Evolutionary conservation across 176 grass and related monocot species (phyloP).

Genomic region (Chloris gayana): DNA sequence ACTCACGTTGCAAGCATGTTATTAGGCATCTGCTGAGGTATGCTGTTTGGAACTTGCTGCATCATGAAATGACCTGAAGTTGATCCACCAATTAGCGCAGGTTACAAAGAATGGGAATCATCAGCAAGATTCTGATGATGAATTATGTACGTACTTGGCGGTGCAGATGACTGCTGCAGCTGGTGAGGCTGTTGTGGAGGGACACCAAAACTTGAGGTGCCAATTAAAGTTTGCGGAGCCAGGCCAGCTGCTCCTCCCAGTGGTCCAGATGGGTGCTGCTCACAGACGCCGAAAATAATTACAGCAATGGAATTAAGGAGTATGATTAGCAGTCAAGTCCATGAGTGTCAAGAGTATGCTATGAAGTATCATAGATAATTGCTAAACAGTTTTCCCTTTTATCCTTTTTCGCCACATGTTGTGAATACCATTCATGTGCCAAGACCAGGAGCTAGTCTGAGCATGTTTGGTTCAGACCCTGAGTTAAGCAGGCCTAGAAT

Average conservation of each 20-base stretch:
- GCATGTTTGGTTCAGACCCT: no score
- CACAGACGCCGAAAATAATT: constrained; percentile 27
- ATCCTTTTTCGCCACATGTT: background rate
- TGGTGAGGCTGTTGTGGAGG: constrained; percentile 57
- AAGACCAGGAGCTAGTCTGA: background rate
- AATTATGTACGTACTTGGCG: constrained; percentile 70
- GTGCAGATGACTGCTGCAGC: constrained; percentile 54
- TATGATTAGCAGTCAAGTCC: constrained; percentile 8
- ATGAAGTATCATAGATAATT: constrained; percentile 27
- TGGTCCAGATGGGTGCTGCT: constrained; percentile 55
- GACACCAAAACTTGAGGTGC: constrained; percentile 63
- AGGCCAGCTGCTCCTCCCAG: constrained; percentile 44
- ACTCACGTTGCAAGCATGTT: constrained; percentile 56
- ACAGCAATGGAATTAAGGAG: constrained; percentile 37
- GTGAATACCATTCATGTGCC: background rate
- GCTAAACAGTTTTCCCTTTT: background rate
- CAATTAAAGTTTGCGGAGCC: constrained; percentile 50
- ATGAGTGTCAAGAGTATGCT: background rate
- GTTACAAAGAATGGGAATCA: background rate
- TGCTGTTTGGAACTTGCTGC: constrained; percentile 63
- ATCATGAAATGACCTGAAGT: constrained; percentile 82
- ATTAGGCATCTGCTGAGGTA: constrained; percentile 62
- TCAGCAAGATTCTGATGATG: background rate
- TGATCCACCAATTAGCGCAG: constrained; percentile 46
- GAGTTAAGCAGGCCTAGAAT: background rate